Base-by-base conservation (phyloP, 1,284 basidiomycete genomes). In the Inonotus obliquus region DNA sequence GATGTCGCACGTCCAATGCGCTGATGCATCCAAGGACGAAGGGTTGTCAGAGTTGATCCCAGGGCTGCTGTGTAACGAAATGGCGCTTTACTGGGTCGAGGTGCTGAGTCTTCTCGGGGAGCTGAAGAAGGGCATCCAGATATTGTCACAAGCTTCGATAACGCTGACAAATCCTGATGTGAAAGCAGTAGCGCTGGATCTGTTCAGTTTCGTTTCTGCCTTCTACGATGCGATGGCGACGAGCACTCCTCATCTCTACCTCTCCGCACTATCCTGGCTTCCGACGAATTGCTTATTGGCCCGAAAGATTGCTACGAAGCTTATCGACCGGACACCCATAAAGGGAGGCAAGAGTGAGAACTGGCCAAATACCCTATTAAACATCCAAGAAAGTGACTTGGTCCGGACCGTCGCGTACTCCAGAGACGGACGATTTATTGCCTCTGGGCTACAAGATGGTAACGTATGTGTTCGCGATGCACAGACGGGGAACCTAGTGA, bases 181-280 rank as follows among this genome's bases (percentile, higher is more conserved):
- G 25, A 44, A 19, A 54, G 32, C 38, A 29, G 27, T 54, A 17
- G 39, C 41, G 6, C 25, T 41, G 21, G 69, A 70, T 61, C 63
- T 65, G 2, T 27, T 49, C 32, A 17, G 48, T 1, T 68, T 69
- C 60, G 54, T 70, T 13, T 52, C 39, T 21, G 55, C 29, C 29
- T 69, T 62, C 56, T 54, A 54, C 23, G 51, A 44, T 17, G 57
- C 64, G 10, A 67, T 69, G 13, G 19, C 64, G 13, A 23, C 54
- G 29, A 64, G 68, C 49, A 59, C 60, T 7, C 68, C 69, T 9
- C 69, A 70, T 52, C 65, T 70, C 11, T 69, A 69, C 57, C 21
- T 69, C 10, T 69, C 69, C 25, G 68, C 68, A 35, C 37, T 69
- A 13, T 48, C 63, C 1, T 69, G 67, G 57, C 56, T 65, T 21